Percentiles rank a stretch among this genome's conserved stretches.
Conservation (phyloP, 768 basidiomycete genomes). For the Podaxis mareebaensis region DNA sequence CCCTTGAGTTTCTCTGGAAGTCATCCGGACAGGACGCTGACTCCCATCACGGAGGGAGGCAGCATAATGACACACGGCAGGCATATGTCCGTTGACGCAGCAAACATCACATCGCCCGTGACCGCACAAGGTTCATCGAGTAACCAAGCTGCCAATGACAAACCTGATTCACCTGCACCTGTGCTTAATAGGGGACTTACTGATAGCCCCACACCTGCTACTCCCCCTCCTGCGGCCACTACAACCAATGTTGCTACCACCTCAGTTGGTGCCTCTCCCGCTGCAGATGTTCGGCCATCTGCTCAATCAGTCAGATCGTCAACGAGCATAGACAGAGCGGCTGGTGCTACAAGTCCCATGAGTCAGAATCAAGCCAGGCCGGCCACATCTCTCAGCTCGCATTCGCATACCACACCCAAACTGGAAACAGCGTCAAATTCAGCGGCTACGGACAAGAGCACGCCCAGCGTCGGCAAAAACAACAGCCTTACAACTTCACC, state of each 20-base stretch:
- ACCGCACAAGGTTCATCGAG: background rate
- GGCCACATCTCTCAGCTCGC: conserved; percentile 3
- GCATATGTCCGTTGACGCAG: conserved; percentile 25
- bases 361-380: background rate
- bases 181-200: conserved; percentile 20
- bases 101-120: conserved; percentile 13
- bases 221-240: background rate
- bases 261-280: too few species aligned
- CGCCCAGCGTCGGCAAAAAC: background rate
- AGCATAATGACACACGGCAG: conserved; percentile 29
- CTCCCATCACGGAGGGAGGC: conserved; percentile 67
- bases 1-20: conserved; percentile 47
- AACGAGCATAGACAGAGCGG: background rate
- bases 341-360: background rate
- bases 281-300: conserved; percentile 5
- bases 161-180: conserved; percentile 7
- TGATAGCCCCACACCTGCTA: conserved; percentile 22
- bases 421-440: background rate
- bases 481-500: background rate
- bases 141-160: conserved; percentile 3
- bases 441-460: background rate
- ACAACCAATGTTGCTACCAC: too few species aligned
- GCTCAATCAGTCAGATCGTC: conserved; percentile 4
- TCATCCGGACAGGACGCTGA: conserved; percentile 38
- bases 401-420: background rate